Conservation (phyloP, 1,139 yeast species). For the Hemisphaericaspora subhashii region DNA sequence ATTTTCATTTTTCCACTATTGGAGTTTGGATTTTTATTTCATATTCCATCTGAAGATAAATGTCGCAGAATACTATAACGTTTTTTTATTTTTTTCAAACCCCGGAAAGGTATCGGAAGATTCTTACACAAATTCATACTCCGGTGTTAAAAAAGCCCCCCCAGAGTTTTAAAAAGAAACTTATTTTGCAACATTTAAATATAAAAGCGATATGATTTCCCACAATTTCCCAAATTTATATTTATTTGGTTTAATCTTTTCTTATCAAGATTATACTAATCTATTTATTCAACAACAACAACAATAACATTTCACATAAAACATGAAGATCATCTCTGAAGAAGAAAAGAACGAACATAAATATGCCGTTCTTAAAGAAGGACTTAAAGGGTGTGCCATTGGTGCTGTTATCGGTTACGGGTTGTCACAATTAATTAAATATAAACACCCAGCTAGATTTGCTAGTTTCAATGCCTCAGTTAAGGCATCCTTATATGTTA, state of each 20-base stretch:
- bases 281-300: too few species aligned
- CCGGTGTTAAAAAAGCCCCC: not conserved
- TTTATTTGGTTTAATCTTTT: not conserved
- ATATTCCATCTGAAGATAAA: not conserved
- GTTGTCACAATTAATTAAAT: conserved; percentile 31
- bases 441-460: conserved; percentile 23
- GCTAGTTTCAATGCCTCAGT: conserved; percentile 40
- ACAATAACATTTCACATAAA: not conserved
- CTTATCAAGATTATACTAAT: too few species aligned
- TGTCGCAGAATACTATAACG: not conserved
- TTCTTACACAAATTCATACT: not conserved
- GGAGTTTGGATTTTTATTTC: not conserved
- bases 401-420: conserved; percentile 58
- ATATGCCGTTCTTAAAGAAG: conserved; percentile 58
- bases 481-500: conserved; percentile 55
- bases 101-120: not conserved
- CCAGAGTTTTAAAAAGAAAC: too few species aligned
- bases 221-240: too few species aligned
- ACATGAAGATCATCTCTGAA: conserved; percentile 66
- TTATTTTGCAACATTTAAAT: too few species aligned
- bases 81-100: not conserved
- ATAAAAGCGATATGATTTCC: too few species aligned
- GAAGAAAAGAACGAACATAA: conserved; percentile 69
- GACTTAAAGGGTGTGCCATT: conserved; percentile 56
- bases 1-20: too few species aligned